A percentile compares a stretch with the other conserved stretches of the same genome.
phyloP scores from a whole-genome alignment of 2,329 filamentous ascomycete genomes.

The Microsporum canis region DNA sequence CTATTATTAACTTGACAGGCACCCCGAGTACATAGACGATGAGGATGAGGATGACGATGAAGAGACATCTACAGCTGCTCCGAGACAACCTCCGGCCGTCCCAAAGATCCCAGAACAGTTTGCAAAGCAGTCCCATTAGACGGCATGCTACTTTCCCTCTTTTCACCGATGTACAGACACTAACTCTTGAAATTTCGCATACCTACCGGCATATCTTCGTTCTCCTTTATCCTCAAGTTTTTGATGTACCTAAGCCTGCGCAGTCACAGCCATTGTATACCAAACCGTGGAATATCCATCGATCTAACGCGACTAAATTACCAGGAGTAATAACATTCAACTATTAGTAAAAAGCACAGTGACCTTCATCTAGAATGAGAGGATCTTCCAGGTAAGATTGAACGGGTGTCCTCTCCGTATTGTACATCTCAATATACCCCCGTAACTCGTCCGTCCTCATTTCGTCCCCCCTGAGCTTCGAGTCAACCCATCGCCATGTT shows the following conservation, averaged over 20 bases:
- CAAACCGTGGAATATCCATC: background rate
- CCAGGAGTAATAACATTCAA: background rate
- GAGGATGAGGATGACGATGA: constrained; percentile 4
- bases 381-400: background rate
- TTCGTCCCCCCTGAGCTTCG: background rate
- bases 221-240: background rate
- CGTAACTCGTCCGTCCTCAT: background rate
- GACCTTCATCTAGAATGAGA: too few relatives aligned
- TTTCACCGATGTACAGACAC: background rate
- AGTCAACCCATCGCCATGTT: too few relatives aligned
- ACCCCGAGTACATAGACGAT: constrained; percentile 52
- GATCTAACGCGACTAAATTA: background rate
- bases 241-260: constrained; percentile 1
- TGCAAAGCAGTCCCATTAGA: constrained; percentile 3
- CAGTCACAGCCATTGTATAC: background rate
- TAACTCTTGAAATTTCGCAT: background rate
- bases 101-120: constrained; percentile 24
- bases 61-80: background rate
- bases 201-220: background rate
- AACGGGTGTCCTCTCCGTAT: background rate
- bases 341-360: background rate
- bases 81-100: constrained; percentile 21
- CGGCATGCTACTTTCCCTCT: background rate
- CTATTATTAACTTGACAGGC: constrained; percentile 25
- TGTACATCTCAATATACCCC: background rate